These are phyloP conservation scores for Seiridium cupressi DNA, from an alignment of 2,329 filamentous ascomycete genomes.

Conservation along the genomic window DNA sequence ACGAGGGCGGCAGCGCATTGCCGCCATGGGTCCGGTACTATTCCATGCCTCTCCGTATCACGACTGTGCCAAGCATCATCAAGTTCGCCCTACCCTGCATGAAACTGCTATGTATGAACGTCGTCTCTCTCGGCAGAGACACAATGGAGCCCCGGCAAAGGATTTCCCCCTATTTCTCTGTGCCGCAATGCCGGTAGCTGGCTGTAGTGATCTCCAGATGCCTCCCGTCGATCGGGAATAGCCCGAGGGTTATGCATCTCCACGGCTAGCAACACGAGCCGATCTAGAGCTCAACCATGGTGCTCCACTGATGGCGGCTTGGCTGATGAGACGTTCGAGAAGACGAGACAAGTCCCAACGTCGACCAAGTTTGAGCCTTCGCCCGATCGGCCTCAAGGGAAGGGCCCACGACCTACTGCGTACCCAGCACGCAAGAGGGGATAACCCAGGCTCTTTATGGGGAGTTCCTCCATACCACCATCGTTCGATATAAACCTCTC, in stretches of 20 bases:
- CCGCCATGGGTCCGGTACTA: not conserved
- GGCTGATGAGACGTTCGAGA: constrained; percentile 6
- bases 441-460: not conserved
- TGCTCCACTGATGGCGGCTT: not conserved
- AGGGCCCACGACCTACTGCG: too few relatives aligned
- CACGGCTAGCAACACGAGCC: not conserved
- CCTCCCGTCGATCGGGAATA: constrained; percentile 1
- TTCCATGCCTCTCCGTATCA: not conserved
- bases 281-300: not conserved
- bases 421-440: not conserved
- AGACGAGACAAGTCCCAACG: constrained; percentile 4
- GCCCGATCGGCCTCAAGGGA: too few relatives aligned
- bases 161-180: not conserved
- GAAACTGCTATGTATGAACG: not conserved
- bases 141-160: too few relatives aligned
- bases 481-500: constrained; percentile 6
- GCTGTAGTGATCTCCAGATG: not conserved
- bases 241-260: not conserved
- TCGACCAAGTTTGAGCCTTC: not conserved
- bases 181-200: not conserved
- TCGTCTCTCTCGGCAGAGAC: not conserved
- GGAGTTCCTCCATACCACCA: not conserved
- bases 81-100: not conserved
- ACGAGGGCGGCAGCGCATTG: not conserved
- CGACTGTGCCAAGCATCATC: not conserved